Conservation (phyloP, 1,284 basidiomycete species). For the Trametes pubescens region DNA sequence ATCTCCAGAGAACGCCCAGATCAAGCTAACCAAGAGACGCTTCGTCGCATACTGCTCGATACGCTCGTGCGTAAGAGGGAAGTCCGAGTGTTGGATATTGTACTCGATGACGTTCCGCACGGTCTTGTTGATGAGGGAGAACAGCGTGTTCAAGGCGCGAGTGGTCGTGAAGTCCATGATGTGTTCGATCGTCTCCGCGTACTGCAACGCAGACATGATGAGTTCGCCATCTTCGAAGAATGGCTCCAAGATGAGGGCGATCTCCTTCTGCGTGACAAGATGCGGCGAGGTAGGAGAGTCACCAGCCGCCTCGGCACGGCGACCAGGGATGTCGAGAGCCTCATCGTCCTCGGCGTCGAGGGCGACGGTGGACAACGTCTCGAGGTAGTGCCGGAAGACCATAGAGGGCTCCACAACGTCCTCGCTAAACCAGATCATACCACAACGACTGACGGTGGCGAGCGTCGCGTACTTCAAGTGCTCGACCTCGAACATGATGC, state of each 20-base stretch:
- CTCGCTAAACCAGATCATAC: constrained; percentile 99
- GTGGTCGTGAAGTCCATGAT: constrained; percentile 99
- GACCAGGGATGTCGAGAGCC: constrained; percentile 63
- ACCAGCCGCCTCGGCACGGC: constrained; percentile 61
- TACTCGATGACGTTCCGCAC: constrained; percentile 95
- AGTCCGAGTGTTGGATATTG: constrained; percentile 94
- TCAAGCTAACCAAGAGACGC: constrained; percentile 90
- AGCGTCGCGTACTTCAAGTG: constrained; percentile 97
- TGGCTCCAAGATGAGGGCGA: constrained; percentile 80
- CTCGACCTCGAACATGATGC: constrained; percentile 99
- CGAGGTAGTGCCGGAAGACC: constrained; percentile 92
- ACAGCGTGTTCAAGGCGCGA: constrained; percentile 93
- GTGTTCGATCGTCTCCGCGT: constrained; percentile 87
- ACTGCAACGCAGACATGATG: constrained; percentile 80
- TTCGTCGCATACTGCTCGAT: constrained; percentile 93
- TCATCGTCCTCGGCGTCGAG: constrained; percentile 95
- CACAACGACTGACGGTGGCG: constrained; percentile 99
- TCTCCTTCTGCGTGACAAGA: constrained; percentile 82
- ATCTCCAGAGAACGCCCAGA: constrained; percentile 99
- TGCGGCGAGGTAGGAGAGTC: constrained; percentile 68
- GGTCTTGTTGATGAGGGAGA: constrained; percentile 97
- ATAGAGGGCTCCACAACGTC: constrained; percentile 92
- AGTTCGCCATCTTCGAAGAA: constrained; percentile 89
- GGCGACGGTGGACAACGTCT: constrained; percentile 78
- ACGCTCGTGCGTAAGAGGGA: constrained; percentile 86